A percentile compares a stretch with the other conserved stretches of the same genome.
Conservation (phyloP, 768 basidiomycete genomes). For the Mycena sanguinolenta region DNA sequence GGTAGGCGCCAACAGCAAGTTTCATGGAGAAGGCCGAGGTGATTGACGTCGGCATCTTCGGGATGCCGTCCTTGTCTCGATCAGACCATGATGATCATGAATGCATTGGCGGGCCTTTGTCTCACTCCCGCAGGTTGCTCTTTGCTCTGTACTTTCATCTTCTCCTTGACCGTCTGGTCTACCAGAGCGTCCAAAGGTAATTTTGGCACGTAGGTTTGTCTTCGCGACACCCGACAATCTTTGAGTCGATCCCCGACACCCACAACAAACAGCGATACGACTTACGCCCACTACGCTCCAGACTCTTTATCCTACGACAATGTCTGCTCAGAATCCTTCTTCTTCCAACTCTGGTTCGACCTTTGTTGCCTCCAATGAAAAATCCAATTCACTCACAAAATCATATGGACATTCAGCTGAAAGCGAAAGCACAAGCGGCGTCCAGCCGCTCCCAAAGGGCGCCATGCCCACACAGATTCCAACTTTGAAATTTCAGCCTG, state of each 20-base stretch:
- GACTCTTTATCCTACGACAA: not conserved
- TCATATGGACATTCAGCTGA: not conserved
- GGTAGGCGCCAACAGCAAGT: not conserved
- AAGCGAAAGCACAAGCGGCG: slow-evolving; percentile 9
- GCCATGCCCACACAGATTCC: slow-evolving; percentile 30
- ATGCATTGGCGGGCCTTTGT: slow-evolving; percentile 8
- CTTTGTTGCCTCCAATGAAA: not conserved
- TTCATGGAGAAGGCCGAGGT: no score
- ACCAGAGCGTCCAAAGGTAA: slow-evolving; percentile 8
- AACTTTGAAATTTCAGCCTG: slow-evolving; percentile 15
- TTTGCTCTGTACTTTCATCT: slow-evolving; percentile 12
- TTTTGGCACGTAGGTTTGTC: slow-evolving; percentile 2
- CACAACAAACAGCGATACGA: not conserved
- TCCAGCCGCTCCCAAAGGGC: slow-evolving; percentile 34
- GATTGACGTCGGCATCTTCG: not conserved
- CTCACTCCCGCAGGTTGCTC: not conserved
- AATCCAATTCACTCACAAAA: not conserved
- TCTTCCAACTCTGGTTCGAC: slow-evolving; percentile 13
- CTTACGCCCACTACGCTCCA: not conserved
- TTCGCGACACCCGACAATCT: not conserved
- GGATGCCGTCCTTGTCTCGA: not conserved
- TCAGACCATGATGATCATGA: not conserved
- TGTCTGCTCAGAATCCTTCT: not conserved
- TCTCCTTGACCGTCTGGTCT: slow-evolving; percentile 7
- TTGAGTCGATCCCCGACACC: not conserved